Evolutionary conservation across 805 yeast genomes (phyloP).

Genomic region (Candida hispaniensis): DNA sequence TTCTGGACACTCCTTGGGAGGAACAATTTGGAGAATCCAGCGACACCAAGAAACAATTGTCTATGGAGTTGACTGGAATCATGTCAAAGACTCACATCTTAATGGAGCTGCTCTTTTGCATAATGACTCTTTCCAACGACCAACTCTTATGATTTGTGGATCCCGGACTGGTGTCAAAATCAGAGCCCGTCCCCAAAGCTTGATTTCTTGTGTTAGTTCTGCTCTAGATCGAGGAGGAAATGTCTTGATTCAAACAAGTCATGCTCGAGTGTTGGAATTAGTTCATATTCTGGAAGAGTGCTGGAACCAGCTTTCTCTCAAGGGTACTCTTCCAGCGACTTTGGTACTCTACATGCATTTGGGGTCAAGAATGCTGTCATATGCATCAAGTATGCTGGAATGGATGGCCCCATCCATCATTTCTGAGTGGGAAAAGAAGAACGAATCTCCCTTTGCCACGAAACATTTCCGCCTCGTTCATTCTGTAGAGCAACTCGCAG

Average conservation of each 20-base stretch:
- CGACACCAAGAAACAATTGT: constrained; percentile 70
- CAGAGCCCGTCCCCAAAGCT: constrained; percentile 50
- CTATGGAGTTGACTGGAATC: constrained; percentile 92
- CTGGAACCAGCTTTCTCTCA: constrained; percentile 33
- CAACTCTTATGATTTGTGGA: constrained; percentile 73
- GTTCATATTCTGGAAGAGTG: constrained; percentile 62
- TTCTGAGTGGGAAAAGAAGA: constrained; percentile 69
- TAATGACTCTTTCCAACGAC: constrained; percentile 46
- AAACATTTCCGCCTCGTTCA: constrained; percentile 46
- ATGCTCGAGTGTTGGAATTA: constrained; percentile 74
- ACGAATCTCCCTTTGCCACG: constrained; percentile 71
- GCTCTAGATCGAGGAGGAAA: constrained; percentile 68
- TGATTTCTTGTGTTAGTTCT: constrained; percentile 51
- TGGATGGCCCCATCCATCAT: constrained; percentile 91
- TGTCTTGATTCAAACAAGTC: constrained; percentile 71
- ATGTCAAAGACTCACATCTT: constrained; percentile 75
- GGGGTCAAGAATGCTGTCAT: constrained; percentile 64
- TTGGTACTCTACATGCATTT: constrained; percentile 67
- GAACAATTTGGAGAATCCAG: constrained; percentile 74
- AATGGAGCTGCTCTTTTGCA: constrained; percentile 51
- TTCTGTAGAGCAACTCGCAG: constrained; percentile 40
- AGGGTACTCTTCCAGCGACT: constrained; percentile 36
- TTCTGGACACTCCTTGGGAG: constrained; percentile 91
- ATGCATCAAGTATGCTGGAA: constrained; percentile 83
- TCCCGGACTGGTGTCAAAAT: constrained; percentile 46